Evolutionary conservation across 257 asterid species (phyloP), one percentile per base, ranked within the genome.

Genomic region (Fraxinus cuspidata): DNA sequence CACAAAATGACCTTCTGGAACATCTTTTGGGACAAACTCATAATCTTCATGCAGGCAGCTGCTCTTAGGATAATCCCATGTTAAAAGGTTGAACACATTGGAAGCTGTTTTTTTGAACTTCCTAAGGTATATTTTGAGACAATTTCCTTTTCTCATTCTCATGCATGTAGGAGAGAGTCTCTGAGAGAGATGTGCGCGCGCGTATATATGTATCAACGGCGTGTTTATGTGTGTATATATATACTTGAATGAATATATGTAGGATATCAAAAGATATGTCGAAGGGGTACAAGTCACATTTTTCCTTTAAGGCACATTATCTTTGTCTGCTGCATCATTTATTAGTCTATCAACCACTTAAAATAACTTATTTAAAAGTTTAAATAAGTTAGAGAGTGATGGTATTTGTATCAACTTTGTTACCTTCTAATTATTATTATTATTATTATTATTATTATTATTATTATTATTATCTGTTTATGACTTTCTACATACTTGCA

Each of bases 1-100:
- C 67, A 60, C 67, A 23, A 60, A 60, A 60, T 60, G 67, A 8
- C 67, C 67, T 60, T 60, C 15, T 60, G 67, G 67, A 60, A 60
- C 67, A 60, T 60, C 67, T 23, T 23, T 23, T 60, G 67, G 67
- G 5, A 23, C 67, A 8, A 23, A n/a, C 67, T 60, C 67, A 60
- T 23, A 60, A n/a, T 60, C 67, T 60, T 60, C 67, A 15, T 9
- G 6, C 31, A 60, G 31, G 67, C 32, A 31, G 32, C 31, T 23
- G 31, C 67, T 8, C 16, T 60, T 60, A 1, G 28, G 31, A 23
- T 23, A 23, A 60, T 60, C 67, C 67, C 28, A 60, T 60, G 29
- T 23, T 60, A 60, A 60, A 23, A 60, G 31, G 31, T 10, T 53
- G 64, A 53, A 53, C 25, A 53, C 27, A 7, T 53, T 53, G n/a